Percentiles rank a stretch among this genome's conserved stretches.
These are phyloP conservation scores for Candida vartiovaarae DNA, from an alignment of 805 yeast species.

Conservation along the genomic window DNA sequence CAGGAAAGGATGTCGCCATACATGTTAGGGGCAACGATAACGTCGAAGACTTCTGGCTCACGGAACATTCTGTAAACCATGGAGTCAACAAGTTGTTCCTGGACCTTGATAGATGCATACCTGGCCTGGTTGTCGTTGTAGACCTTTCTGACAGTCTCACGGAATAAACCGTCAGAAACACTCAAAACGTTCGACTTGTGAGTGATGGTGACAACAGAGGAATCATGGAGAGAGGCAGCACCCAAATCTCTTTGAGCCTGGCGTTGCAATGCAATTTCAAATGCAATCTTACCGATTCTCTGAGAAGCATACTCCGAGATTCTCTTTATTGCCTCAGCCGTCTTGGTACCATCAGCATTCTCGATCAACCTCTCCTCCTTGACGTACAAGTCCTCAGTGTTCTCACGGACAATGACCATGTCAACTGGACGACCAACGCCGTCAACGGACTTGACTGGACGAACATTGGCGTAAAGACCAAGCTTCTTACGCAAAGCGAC, in stretches of 20 bases:
- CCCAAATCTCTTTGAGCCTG: conserved; percentile 67
- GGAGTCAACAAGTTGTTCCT: conserved; percentile 97
- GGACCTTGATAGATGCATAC: conserved; percentile 57
- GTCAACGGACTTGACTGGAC: conserved; percentile 93
- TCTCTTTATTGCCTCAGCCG: conserved; percentile 97
- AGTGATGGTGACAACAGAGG: conserved; percentile 79
- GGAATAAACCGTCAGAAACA: conserved; percentile 89
- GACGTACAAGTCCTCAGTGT: conserved; percentile 95
- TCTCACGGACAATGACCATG: conserved; percentile 96
- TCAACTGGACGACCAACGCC: conserved; percentile 87
- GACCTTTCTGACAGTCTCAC: conserved; percentile 59
- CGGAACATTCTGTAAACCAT: conserved; percentile 99
- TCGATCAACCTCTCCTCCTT: conserved; percentile 81
- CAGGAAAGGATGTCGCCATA: conserved; percentile 96
- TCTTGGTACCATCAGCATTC: conserved; percentile 74
- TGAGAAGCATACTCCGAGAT: conserved; percentile 83
- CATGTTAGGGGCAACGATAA: conserved; percentile 96
- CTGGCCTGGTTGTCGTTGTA: conserved; percentile 46
- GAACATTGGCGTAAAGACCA: conserved; percentile 92
- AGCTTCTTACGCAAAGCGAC: conserved; percentile 96
- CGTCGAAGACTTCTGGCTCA: conserved; percentile 96
- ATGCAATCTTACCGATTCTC: conserved; percentile 84
- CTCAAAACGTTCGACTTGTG: conserved; percentile 95
- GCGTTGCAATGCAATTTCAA: conserved; percentile 89
- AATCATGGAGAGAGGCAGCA: conserved; percentile 40